These are phyloP conservation scores for Mortierella sp. DNA, from an alignment of 371 early-diverging fungal genomes.

Conservation along the genomic window DNA sequence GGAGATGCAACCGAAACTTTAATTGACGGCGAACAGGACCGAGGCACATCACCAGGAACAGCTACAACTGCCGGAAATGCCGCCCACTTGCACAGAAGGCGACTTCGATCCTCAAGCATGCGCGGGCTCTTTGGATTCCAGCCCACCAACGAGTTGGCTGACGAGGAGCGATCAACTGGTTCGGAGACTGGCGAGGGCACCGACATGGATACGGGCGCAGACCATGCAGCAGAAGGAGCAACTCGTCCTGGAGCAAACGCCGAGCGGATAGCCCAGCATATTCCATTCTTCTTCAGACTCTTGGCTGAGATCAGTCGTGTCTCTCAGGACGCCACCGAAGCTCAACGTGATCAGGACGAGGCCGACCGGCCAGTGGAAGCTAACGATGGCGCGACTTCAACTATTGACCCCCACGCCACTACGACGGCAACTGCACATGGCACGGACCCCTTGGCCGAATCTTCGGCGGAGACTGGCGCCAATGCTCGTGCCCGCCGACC, in stretches of 20 bases:
- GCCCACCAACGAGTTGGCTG: slow-evolving; percentile 15
- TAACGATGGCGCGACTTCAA: neutral
- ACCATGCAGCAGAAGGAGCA: neutral
- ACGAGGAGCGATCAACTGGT: neutral
- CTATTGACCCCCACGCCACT: neutral
- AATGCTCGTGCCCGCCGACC: slow-evolving; percentile 21
- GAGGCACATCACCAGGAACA: neutral
- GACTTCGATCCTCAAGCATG: slow-evolving; percentile 36
- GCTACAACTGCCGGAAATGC: neutral
- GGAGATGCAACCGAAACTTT: neutral
- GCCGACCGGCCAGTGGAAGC: neutral
- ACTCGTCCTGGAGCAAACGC: neutral
- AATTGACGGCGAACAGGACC: neutral
- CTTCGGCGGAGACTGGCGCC: neutral
- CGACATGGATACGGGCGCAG: neutral
- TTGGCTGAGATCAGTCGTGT: slow-evolving; percentile 36
- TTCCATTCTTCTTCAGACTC: slow-evolving; percentile 40
- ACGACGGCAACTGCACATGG: neutral
- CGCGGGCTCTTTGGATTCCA: slow-evolving; percentile 32
- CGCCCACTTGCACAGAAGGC: slow-evolving; percentile 18
- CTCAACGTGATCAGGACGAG: neutral
- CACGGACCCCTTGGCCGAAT: neutral
- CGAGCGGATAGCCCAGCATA: slow-evolving; percentile 14
- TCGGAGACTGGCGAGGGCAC: neutral
- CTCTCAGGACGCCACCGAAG: slow-evolving; percentile 1